Percentiles rank a stretch among this genome's conserved stretches.
phyloP scores from a whole-genome alignment of 2,329 filamentous ascomycete genomes.

The Paramyrothecium roridum region DNA sequence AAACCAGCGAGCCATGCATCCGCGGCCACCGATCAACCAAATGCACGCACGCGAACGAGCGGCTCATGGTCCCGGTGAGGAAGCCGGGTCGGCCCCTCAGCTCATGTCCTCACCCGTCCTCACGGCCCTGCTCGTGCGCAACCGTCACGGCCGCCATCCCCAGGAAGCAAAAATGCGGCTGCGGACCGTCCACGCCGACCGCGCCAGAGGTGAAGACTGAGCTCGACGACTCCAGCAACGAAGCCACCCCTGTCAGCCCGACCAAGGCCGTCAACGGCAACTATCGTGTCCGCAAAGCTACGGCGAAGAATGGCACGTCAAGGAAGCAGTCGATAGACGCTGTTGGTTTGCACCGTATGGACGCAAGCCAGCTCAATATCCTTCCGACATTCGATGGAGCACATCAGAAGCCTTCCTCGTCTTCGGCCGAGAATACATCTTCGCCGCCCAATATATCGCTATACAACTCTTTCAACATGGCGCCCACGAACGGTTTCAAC shows the following conservation, averaged over 20 bases:
- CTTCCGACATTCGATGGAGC: conserved; percentile 28
- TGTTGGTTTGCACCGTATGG: conserved; percentile 47
- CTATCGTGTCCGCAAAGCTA: conserved; percentile 45
- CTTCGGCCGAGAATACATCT: conserved; percentile 12
- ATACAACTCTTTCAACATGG: conserved; percentile 23
- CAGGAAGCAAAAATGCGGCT: conserved; percentile 53
- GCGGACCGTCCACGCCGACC: conserved; percentile 32
- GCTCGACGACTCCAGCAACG: conserved; percentile 18
- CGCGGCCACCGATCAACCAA: conserved; percentile 74
- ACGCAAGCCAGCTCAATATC: conserved; percentile 49
- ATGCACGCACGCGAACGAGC: conserved; percentile 66
- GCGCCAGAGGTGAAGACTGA: conserved; percentile 16
- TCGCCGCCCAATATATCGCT: conserved; percentile 17
- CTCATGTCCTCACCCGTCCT: conserved; percentile 63
- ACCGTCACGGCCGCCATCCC: conserved; percentile 64
- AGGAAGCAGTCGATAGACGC: conserved; percentile 51
- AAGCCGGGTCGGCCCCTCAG: conserved; percentile 70
- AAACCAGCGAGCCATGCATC: conserved; percentile 65
- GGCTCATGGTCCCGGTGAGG: conserved; percentile 66
- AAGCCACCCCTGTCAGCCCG: conserved; percentile 24
- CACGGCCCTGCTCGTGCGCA: conserved; percentile 58
- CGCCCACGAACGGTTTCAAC: conserved; percentile 18
- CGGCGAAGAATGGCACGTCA: conserved; percentile 26
- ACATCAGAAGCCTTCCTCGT: conserved; percentile 18
- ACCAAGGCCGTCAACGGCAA: conserved; percentile 23